Percentiles rank a stretch among this genome's conserved stretches.
phyloP scores from a whole-genome alignment of 2,329 filamentous ascomycete species.

The Aspergillus neotritici region DNA sequence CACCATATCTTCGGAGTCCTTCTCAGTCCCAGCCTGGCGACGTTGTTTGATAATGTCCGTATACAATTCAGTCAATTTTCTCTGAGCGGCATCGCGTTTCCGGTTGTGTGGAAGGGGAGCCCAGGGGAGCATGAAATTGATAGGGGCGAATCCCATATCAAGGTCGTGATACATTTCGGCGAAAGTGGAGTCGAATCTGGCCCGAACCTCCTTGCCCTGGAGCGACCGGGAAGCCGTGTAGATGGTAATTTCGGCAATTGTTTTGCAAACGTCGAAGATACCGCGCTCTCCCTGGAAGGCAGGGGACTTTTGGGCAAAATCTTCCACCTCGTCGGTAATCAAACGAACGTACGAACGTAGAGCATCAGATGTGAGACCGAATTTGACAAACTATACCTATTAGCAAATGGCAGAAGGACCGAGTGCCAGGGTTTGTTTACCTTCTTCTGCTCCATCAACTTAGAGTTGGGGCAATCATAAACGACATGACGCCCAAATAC shows the following conservation, averaged over 20 bases:
- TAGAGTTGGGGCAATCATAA: conserved; percentile 84
- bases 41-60: conserved; percentile 74
- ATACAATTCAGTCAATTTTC: conserved; percentile 75
- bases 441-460: conserved; percentile 96
- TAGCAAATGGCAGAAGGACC: conserved; percentile 19
- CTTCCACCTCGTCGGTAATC: conserved; percentile 67
- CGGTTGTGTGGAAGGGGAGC: conserved; percentile 83
- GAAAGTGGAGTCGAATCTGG: conserved; percentile 72
- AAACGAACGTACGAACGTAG: conserved; percentile 68
- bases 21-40: conserved; percentile 49
- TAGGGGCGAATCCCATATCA: conserved; percentile 80
- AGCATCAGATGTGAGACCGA: conserved; percentile 57
- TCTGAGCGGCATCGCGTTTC: conserved; percentile 71
- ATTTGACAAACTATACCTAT: conserved; percentile 53
- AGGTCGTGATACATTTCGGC: conserved; percentile 81
- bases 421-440: conserved; percentile 41
- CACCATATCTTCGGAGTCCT: conserved; percentile 70
- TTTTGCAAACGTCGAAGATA: conserved; percentile 64
- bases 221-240: conserved; percentile 83
- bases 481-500: conserved; percentile 81
- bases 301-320: conserved; percentile 64
- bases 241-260: conserved; percentile 81
- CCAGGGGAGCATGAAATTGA: conserved; percentile 90
- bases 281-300: conserved; percentile 64
- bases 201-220: conserved; percentile 77